Conservation (phyloP, 2,329 filamentous ascomycete genomes). For the Amauroascus verrucosus region DNA sequence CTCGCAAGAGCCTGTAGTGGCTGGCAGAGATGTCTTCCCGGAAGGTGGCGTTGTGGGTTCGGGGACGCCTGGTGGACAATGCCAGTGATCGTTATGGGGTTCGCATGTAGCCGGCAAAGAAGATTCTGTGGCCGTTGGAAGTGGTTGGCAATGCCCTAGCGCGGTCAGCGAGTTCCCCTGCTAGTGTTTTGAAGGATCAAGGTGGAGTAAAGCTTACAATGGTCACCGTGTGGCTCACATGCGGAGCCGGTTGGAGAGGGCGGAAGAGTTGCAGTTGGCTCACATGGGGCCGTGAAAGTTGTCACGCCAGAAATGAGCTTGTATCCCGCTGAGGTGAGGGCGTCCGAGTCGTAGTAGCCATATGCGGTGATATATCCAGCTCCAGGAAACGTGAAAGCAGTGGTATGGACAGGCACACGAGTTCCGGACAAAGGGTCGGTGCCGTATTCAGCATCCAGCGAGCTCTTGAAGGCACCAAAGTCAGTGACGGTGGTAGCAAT, state of each 20-base stretch:
- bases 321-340: constrained; percentile 10
- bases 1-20: not conserved
- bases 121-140: not conserved
- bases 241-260: constrained; percentile 8
- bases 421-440: not conserved
- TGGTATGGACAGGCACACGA: constrained; percentile 6
- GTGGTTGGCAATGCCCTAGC: not conserved
- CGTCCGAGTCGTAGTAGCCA: constrained; percentile 4
- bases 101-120: not conserved
- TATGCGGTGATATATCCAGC: constrained; percentile 3
- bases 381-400: constrained; percentile 4
- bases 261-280: constrained; percentile 2
- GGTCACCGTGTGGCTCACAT: constrained; percentile 2
- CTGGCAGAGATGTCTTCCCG: not conserved
- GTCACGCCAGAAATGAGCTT: constrained; percentile 7
- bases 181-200: not conserved
- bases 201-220: not conserved
- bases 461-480: constrained; percentile 6
- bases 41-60: constrained; percentile 3
- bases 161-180: not conserved
- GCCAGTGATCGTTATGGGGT: constrained; percentile 3
- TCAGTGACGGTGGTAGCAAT: constrained; percentile 1
- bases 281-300: not conserved
- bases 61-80: constrained; percentile 2
- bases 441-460: constrained; percentile 3